Evolutionary conservation across 1,284 basidiomycete species (phyloP).

Genomic region (Sphagnurus paluster): DNA sequence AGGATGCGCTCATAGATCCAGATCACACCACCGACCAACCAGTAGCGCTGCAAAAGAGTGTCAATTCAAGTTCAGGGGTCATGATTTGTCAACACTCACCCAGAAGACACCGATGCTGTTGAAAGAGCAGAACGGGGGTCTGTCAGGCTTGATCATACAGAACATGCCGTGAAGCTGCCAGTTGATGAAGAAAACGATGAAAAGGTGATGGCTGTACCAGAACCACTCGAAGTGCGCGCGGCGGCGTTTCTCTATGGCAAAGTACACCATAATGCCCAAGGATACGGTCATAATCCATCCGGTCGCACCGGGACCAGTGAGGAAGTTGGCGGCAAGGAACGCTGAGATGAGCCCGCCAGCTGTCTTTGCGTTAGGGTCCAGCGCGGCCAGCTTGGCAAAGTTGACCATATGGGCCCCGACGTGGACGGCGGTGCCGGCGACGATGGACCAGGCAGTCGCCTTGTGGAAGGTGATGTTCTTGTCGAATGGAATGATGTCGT

Average conservation of each 20-base stretch:
- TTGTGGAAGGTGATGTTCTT: slow-evolving; percentile 89
- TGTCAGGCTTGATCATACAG: slow-evolving; percentile 91
- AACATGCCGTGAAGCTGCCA: slow-evolving; percentile 96
- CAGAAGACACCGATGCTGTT: slow-evolving; percentile 91
- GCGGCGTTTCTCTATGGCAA: slow-evolving; percentile 76
- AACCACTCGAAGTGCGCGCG: slow-evolving; percentile 79
- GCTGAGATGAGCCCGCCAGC: slow-evolving; percentile 56
- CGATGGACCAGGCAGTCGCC: slow-evolving; percentile 84
- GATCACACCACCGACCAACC: slow-evolving; percentile 83
- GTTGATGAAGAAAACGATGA: slow-evolving; percentile 84
- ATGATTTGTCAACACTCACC: slow-evolving; percentile 46
- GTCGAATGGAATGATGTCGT: slow-evolving; percentile 86
- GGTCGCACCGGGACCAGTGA: slow-evolving; percentile 85
- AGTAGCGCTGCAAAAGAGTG: slow-evolving; percentile 63
- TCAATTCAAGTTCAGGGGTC: neutral
- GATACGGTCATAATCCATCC: slow-evolving; percentile 87
- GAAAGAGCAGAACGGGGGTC: slow-evolving; percentile 80
- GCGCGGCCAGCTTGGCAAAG: slow-evolving; percentile 68
- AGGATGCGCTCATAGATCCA: slow-evolving; percentile 85
- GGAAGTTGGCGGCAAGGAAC: slow-evolving; percentile 77
- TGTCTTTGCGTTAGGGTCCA: slow-evolving; percentile 51
- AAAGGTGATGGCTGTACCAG: slow-evolving; percentile 90
- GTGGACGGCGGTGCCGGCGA: slow-evolving; percentile 72
- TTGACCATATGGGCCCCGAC: slow-evolving; percentile 80
- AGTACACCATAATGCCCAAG: slow-evolving; percentile 79